Base-by-base conservation (phyloP, 352 stramenopile species). In the Phytophthora pisi region DNA sequence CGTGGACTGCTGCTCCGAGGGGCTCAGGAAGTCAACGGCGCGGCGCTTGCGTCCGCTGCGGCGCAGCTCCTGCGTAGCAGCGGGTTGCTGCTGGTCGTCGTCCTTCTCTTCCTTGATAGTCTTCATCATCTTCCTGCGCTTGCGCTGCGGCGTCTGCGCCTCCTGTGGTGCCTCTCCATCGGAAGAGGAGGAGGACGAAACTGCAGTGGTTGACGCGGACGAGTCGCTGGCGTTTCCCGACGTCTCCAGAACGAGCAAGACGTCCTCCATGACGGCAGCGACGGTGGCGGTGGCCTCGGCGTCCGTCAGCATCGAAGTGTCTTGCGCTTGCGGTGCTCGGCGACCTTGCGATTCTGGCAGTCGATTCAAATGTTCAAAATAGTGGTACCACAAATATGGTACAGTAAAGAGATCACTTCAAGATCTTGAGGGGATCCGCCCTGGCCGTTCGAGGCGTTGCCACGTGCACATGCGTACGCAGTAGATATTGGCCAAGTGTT, bases 1-100 rank as follows among this genome's bases (percentile, higher is more conserved):
- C 10, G 34, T 38, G 7, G 23, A 31, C 20, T 11, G 8, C 13
- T 26, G 5, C 11, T 69, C 54, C 15, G 58, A 64, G 20, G 60
- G 56, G 53, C 57, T 73, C 20, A 74, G 28, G 8, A 71, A 2
- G 6, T 74, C 56, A 31, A 79, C 72, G 13, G 64, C 51, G n/a
- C 64, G 59, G 18, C 64, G 63, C 38, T 75, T 79, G 34, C 72
- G 72, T 38, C 46, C 28, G 11, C 67, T 75, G 30, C 57, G 68
- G 38, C 67, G 66, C 4, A 49, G 30, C 16, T 57, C 51, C 8
- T 40, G 7, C 0, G 11, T 9, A 18, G 13, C 20, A 3, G 2
- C 26, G 3, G 26, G 26, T 6, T 30, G 31, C 9, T 11, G 26
- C 26, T 30, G 31, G 5, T 38, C 31, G 10, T 9, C 43, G 23